These are phyloP conservation scores for Hippophae tibetana DNA, from an alignment of 306 rosid genomes.

Conservation along the genomic window DNA sequence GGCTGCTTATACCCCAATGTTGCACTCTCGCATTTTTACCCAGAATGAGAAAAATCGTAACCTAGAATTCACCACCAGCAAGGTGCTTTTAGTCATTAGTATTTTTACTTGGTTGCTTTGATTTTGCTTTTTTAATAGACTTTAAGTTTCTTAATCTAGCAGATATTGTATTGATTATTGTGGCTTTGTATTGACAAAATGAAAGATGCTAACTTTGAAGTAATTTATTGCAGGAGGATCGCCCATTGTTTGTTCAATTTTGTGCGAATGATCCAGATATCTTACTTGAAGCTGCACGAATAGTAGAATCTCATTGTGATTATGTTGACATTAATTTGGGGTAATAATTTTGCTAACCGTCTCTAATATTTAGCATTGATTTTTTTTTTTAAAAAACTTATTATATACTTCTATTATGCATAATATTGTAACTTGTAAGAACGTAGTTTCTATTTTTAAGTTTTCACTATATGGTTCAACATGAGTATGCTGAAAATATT, in stretches of 20 bases:
- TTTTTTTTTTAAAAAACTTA: too few species aligned
- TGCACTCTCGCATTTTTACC: slow-evolving; percentile 46
- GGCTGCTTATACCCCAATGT: slow-evolving; percentile 52
- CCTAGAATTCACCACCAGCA: slow-evolving; percentile 85
- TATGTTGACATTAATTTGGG: slow-evolving; percentile 95
- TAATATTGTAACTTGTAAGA: too few species aligned
- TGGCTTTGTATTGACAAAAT: background rate
- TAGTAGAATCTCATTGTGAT: slow-evolving; percentile 74
- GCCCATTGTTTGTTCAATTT: slow-evolving; percentile 87
- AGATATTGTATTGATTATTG: background rate
- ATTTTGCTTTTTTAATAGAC: background rate
- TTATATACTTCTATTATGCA: too few species aligned
- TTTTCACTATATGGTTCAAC: too few species aligned
- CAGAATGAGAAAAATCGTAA: slow-evolving; percentile 73
- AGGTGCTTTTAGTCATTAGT: slow-evolving; percentile 13
- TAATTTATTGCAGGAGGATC: slow-evolving; percentile 46
- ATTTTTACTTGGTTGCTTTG: background rate
- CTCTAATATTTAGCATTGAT: background rate
- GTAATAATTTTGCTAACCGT: slow-evolving; percentile 25
- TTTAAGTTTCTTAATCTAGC: background rate
- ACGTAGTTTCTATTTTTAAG: too few species aligned
- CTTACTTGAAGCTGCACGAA: slow-evolving; percentile 70
- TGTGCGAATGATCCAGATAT: slow-evolving; percentile 83
- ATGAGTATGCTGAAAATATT: too few species aligned
- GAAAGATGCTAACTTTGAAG: background rate